Evolutionary conservation across 441 rosid genomes (phyloP), one percentile per base, ranked within the genome.

Genomic region (Pelargonium myrrhifolium): DNA sequence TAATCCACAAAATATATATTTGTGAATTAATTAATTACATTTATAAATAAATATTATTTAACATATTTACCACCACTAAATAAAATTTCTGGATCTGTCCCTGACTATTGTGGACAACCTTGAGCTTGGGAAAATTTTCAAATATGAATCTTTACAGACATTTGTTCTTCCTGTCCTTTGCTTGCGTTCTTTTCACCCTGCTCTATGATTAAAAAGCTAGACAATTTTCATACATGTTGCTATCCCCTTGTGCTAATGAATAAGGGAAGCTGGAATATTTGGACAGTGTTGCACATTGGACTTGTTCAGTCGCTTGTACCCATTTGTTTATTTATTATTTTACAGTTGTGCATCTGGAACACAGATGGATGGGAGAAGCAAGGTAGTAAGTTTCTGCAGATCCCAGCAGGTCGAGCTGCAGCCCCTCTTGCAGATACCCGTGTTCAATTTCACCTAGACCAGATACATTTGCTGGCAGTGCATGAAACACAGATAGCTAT

Each of bases 311-410:
- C 47, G 31, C 68, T 7, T 15, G 28, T 22, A 28, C 66, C 24
- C 58, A 62, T 65, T 21, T 24, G 12, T 72, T 51, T 21, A 11
- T 51, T 18, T 31, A 66, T 61, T 53, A 51, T 49, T 70, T 21
- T 56, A 37, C 40, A 89, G 96, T 71, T 89, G 63, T 87, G 96
- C 72, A 86, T 89, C 58, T 89, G 96, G 96, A 87, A 71, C 79
- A 84, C 85, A 18, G 98, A 90, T 75, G 94, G 85, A 62, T 93
- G 98, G 98, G 98, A 85, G 81, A 90, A 81, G 82, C 98, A 89
- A 83, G 69, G 85, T 12, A 85, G 83, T 70, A 90, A 84, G 72
- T 78, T 78, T 77, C 79, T 93, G 82, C 84, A 80, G 69, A 71
- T 75, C 75, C 90, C 90, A n/a, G 9, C 65, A 53, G 90, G 90